These are phyloP conservation scores for Phanerodontia chrysosporium DNA, from an alignment of 768 basidiomycete genomes.

Conservation along the genomic window DNA sequence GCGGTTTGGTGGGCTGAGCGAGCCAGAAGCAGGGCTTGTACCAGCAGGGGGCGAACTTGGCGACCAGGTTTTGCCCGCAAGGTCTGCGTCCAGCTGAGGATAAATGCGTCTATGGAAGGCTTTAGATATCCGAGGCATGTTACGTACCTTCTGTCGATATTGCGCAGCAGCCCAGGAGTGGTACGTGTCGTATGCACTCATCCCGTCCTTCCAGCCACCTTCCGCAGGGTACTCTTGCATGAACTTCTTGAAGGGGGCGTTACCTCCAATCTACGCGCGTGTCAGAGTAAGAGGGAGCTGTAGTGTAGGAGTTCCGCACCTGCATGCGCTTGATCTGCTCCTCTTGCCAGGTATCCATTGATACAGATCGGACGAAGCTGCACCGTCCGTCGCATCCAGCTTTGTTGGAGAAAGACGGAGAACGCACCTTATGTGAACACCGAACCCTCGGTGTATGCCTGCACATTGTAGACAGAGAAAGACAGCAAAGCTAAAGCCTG, in stretches of 20 bases:
- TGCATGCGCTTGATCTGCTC: constrained; percentile 90
- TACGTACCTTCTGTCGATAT: constrained; percentile 85
- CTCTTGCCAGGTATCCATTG: constrained; percentile 95
- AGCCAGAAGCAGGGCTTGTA: constrained; percentile 31
- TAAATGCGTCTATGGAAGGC: not conserved
- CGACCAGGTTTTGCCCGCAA: constrained; percentile 76
- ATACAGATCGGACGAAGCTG: constrained; percentile 88
- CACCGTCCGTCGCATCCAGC: constrained; percentile 1
- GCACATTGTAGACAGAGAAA: constrained; percentile 92
- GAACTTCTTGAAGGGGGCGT: constrained; percentile 77
- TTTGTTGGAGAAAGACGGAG: not conserved
- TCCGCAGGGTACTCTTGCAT: constrained; percentile 67
- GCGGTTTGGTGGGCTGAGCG: constrained; percentile 43
- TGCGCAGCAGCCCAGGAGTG: constrained; percentile 93
- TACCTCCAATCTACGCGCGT: constrained; percentile 72
- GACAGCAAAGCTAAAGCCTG: constrained; percentile 60
- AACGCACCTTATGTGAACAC: constrained; percentile 80
- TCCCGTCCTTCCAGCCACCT: constrained; percentile 63
- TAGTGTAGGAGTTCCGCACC: constrained; percentile 39
- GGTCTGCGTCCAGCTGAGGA: constrained; percentile 66
- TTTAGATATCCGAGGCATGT: not conserved
- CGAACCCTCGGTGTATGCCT: constrained; percentile 82
- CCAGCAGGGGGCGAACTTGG: constrained; percentile 64
- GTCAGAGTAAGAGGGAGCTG: constrained; percentile 7
- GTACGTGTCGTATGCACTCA: constrained; percentile 73